Evolutionary conservation across 2,329 filamentous ascomycete genomes (phyloP).

Genomic region (Venturia pyrina): DNA sequence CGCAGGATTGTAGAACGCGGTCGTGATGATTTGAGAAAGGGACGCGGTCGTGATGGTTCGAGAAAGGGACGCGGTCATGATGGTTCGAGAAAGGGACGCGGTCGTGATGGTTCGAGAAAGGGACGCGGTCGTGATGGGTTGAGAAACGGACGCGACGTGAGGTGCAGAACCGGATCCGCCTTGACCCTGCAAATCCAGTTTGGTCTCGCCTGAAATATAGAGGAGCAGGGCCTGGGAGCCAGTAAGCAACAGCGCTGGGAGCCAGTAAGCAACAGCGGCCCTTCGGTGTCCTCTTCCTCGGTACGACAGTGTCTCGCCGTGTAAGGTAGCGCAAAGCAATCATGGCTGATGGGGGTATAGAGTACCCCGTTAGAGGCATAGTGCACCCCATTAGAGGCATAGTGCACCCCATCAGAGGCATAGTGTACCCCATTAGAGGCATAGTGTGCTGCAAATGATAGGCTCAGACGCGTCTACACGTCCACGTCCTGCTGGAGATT

Average conservation of each 20-base stretch:
- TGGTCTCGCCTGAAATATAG: background rate
- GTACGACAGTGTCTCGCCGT: background rate
- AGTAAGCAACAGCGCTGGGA: background rate
- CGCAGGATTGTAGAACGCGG: too few relatives aligned
- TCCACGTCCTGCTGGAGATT: background rate
- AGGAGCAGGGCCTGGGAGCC: background rate
- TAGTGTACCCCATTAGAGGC: background rate
- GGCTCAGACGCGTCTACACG: background rate
- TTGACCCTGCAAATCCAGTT: background rate
- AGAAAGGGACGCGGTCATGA: background rate
- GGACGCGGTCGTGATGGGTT: background rate
- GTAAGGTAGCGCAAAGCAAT: background rate
- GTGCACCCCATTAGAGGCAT: background rate
- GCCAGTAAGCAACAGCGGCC: background rate
- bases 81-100: background rate
- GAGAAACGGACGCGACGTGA: background rate
- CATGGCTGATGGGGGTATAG: too few relatives aligned
- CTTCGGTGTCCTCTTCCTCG: background rate
- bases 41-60: background rate
- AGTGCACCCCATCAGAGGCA: background rate
- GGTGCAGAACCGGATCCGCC: background rate
- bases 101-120: background rate
- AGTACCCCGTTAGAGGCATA: background rate
- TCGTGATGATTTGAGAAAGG: background rate
- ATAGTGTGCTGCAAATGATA: background rate